Base-by-base conservation (phyloP, 371 early-diverging fungal genomes). In the Apophysomyces ossiformis region DNA sequence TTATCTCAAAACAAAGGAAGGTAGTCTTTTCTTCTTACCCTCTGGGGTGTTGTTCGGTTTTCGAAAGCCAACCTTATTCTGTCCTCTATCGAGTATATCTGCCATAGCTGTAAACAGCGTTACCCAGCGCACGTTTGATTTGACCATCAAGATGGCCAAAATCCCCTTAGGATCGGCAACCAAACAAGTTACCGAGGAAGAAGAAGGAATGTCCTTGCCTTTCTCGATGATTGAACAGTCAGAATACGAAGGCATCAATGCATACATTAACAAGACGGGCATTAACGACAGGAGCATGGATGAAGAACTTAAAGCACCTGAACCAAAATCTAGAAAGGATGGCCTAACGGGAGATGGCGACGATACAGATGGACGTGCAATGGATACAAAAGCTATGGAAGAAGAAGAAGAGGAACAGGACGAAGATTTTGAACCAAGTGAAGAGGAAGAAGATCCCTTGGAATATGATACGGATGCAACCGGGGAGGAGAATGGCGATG, bases 21-120 rank as follows among this genome's bases (percentile, higher is more conserved):
- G 84, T 8, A 69, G 60, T 36, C 63, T 89, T 11, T 89, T 80
- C 68, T 81, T 86, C 57, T 67, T 89, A 16, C 78, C 84, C 1
- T 58, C 71, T 1, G 87, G 88, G 21, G 72, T 89, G 5, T 72
- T 89, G n/a, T 88, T 77, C 69, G 90, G 90, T 5, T 85, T 87
- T 67, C 87, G 85, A 63, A 88, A 86, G 57, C 90, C 90, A 1
- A 69, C 83, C 4, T 36, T 83, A 7, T 82, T 84, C 58, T 67
- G 87, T 39, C 85, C 85, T 0, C 57, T 77, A 16, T 13, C 68
- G 1, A 63, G 67, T 13, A 64, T 89, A 4, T 62, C 69, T 1
- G 67, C 74, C 11, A 75, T 78, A 7, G 74, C 73, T 3, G 70
- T 86, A 41, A 70, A 74, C 16, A 62, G 68, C 43, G 71, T 85